Evolutionary conservation across 2,329 filamentous ascomycete genomes (phyloP).

Genomic region (Diaporthe aspalathi): DNA sequence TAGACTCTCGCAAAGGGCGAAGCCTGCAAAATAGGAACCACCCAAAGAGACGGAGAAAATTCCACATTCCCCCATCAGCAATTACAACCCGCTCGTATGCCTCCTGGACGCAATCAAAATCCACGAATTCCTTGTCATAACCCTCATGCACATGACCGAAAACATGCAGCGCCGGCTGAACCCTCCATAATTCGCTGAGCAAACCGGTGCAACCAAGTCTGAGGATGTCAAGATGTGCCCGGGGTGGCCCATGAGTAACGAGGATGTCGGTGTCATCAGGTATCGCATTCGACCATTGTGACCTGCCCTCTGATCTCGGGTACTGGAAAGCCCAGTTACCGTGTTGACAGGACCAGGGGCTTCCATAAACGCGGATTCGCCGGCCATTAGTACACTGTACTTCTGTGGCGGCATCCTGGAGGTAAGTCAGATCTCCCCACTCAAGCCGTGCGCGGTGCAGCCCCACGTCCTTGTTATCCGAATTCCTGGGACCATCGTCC

Average conservation of each 20-base stretch:
- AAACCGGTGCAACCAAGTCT: conserved; percentile 48
- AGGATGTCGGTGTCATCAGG: conserved; percentile 49
- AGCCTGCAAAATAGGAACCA: conserved; percentile 31
- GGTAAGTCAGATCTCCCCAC: background rate
- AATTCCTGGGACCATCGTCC: background rate
- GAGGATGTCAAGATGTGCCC: conserved; percentile 51
- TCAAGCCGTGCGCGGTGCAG: background rate
- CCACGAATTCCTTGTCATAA: conserved; percentile 47
- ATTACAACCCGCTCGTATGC: conserved; percentile 43
- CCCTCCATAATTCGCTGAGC: conserved; percentile 46
- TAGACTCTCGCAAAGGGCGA: background rate
- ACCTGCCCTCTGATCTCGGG: conserved; percentile 38
- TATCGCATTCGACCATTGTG: conserved; percentile 28
- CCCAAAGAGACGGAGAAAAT: conserved; percentile 33
- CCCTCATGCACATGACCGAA: conserved; percentile 54
- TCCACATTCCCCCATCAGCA: conserved; percentile 40
- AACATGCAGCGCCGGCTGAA: conserved; percentile 49
- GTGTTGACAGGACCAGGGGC: conserved; percentile 38
- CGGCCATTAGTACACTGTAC: background rate
- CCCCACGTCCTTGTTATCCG: background rate
- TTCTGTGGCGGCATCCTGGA: background rate
- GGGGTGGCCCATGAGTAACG: conserved; percentile 53
- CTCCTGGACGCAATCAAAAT: conserved; percentile 47
- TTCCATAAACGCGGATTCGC: background rate
- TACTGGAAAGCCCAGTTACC: conserved; percentile 48